Conservation (phyloP, 768 basidiomycete species). For the Kwoniella europaea region DNA sequence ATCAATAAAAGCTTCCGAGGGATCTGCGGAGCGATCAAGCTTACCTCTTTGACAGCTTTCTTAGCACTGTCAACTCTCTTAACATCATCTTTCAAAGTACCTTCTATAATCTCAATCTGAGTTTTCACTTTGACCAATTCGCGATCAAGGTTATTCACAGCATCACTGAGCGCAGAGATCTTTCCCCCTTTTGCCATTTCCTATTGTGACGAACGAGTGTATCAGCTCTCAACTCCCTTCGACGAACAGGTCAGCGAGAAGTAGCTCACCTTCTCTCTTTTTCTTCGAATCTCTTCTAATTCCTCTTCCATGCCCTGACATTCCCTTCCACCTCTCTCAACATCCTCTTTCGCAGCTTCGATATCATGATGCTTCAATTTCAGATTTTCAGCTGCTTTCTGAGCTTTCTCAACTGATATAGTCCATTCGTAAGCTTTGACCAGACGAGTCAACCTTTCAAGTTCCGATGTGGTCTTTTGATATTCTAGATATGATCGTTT, state of each 20-base stretch:
- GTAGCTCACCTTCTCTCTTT: constrained; percentile 66
- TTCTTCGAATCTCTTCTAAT: constrained; percentile 69
- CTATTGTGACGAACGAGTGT: constrained; percentile 50
- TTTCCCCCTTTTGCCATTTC: constrained; percentile 94
- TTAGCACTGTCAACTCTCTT: constrained; percentile 64
- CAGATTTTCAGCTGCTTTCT: constrained; percentile 46
- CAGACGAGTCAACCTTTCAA: constrained; percentile 80
- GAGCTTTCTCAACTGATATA: constrained; percentile 55
- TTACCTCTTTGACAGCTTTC: constrained; percentile 68
- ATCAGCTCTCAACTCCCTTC: constrained; percentile 5
- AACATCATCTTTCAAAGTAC: constrained; percentile 78
- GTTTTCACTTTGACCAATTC: constrained; percentile 79
- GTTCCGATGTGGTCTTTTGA: constrained; percentile 84
- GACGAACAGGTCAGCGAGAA: no score
- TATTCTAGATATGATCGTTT: constrained; percentile 86
- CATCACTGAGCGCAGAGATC: constrained; percentile 80
- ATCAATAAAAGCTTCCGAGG: constrained; percentile 12
- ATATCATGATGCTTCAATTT: constrained; percentile 47
- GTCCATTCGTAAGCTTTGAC: constrained; percentile 89
- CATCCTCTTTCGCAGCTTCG: constrained; percentile 45
- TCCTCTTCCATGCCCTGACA: constrained; percentile 68
- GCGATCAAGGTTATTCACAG: constrained; percentile 77
- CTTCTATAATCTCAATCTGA: constrained; percentile 79
- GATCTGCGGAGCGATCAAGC: constrained; percentile 30
- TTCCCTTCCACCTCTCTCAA: constrained; percentile 62